Base-by-base conservation (phyloP, 202 grass and related monocot genomes). In the Carex arenaria region DNA sequence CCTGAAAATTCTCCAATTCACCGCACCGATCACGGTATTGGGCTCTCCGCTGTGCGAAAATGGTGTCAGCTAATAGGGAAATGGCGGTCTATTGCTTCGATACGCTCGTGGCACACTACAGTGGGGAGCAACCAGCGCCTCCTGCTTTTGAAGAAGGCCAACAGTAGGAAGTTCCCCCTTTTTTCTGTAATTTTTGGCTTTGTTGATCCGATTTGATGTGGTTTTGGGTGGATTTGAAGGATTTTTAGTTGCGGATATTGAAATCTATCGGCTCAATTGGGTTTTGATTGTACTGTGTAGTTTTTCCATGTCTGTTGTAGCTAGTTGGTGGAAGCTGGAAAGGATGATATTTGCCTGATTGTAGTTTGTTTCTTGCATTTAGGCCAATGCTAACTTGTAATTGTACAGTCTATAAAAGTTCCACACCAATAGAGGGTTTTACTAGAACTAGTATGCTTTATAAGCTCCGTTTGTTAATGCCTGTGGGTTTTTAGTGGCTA, bases 81-180 rank as follows among this genome's bases (percentile, higher is more conserved):
- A 97, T 97, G 94, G 86, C 32, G 73, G 94, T 86, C 62, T 97
- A 97, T 84, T 99, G 96, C 87, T 99, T 99, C 88, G 96, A 99
- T 85, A 91, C 96, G 55, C 93, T 99, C 74, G 74, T 99, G 80
- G 68, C 91, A 61, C 90, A 99, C 93, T 99, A 91, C 85, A 89
- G 32, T 89, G 87, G 91, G 66, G 93, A 88, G 26, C 93, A 91
- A 84, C 88, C 85, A 52, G 62, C 91, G 70, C 79, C 79, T 19
- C 89, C 96, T 13, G 85, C 86, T 66, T 99, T 99, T 82, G 96
- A 99, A 86, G 96, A 94, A 82, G 96, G 91, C 79, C 80, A 91
- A 85, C 97, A 99, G 97, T 99, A 87, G 89, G 91, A 66, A 42
- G 66, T 15, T 65, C 10, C 10, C 63, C 76, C 64, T 7, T 51